A percentile compares a stretch with the other conserved stretches of the same genome.
phyloP scores from a whole-genome alignment of 2,329 filamentous ascomycete species.

The Peltaster fructicola region DNA sequence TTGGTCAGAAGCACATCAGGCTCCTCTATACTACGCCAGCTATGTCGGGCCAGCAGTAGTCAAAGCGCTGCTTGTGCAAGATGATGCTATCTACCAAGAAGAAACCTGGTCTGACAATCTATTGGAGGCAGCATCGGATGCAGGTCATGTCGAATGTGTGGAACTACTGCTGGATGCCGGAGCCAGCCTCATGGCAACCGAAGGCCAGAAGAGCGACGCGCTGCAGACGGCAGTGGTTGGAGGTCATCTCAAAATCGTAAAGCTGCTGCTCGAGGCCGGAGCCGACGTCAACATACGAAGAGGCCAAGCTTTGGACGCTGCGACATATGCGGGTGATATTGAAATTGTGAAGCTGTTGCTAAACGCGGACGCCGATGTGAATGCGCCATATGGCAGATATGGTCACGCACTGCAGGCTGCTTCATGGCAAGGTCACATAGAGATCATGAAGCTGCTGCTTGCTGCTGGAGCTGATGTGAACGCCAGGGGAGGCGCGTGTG shows the following conservation, averaged over 20 bases:
- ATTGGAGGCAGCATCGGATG: slow-evolving; percentile 4
- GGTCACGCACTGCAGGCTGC: slow-evolving; percentile 8
- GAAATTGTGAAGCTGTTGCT: slow-evolving; percentile 7
- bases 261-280: slow-evolving; percentile 4
- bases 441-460: slow-evolving; percentile 9
- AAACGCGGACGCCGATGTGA: slow-evolving; percentile 7
- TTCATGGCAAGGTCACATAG: slow-evolving; percentile 5
- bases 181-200: slow-evolving; percentile 5
- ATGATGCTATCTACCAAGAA: slow-evolving; percentile 6
- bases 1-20: neutral
- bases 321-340: slow-evolving; percentile 3
- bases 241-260: slow-evolving; percentile 3
- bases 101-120: slow-evolving; percentile 3
- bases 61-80: slow-evolving; percentile 5
- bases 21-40: slow-evolving; percentile 4
- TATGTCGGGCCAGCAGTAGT: slow-evolving; percentile 2
- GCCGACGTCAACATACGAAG: slow-evolving; percentile 5
- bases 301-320: slow-evolving; percentile 7
- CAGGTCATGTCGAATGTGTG: slow-evolving; percentile 5
- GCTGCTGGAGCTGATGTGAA: slow-evolving; percentile 8
- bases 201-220: slow-evolving; percentile 5
- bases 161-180: slow-evolving; percentile 5
- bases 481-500: slow-evolving; percentile 3
- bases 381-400: slow-evolving; percentile 5
- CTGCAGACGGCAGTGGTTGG: slow-evolving; percentile 4